Percentiles rank a stretch among this genome's conserved stretches.
Conservation (phyloP, 2,329 filamentous ascomycete species). For the Neofusicoccum umdonicola region DNA sequence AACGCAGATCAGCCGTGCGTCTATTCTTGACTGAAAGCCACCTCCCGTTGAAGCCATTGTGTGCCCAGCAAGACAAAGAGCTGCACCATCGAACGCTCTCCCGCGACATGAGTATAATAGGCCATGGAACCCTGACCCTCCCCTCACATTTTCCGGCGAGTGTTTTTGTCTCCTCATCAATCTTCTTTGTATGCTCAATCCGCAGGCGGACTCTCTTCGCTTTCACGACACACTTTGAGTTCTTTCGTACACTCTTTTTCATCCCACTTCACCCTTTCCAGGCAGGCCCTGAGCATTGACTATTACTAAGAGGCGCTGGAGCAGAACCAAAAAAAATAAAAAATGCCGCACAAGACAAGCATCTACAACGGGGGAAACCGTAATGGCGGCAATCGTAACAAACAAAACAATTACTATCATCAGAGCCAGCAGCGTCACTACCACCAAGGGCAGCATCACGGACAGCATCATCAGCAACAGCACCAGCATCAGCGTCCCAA, state of each 20-base stretch:
- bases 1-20: background rate
- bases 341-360: too few relatives aligned
- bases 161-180: too few relatives aligned
- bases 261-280: background rate
- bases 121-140: too few relatives aligned
- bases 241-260: background rate
- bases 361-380: background rate
- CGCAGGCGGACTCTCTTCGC: constrained; percentile 2
- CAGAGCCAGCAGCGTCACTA: background rate
- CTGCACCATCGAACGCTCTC: background rate
- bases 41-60: background rate
- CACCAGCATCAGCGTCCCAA: too few relatives aligned
- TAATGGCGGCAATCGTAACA: background rate
- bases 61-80: background rate
- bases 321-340: background rate
- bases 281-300: background rate
- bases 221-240: background rate
- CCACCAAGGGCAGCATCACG: background rate
- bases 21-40: background rate
- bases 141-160: too few relatives aligned
- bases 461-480: background rate
- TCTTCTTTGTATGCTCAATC: background rate
- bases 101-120: background rate
- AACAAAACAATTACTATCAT: background rate
- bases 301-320: background rate